phyloP scores from a whole-genome alignment of 2,329 filamentous ascomycete species.

The Chaetomium sp. region DNA sequence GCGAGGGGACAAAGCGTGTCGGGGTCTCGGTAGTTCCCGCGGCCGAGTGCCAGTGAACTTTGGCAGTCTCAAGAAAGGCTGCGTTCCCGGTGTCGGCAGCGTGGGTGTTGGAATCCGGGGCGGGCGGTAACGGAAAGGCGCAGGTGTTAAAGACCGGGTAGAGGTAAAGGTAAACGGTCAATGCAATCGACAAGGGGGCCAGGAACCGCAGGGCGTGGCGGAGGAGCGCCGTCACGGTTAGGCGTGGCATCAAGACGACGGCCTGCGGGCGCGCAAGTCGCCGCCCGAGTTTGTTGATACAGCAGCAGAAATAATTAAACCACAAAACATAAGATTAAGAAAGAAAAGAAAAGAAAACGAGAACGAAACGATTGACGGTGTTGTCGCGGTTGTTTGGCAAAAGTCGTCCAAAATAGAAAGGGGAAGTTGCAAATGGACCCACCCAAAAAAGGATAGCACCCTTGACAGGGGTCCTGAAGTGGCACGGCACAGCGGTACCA shows the following conservation, averaged over 20 bases:
- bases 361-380: slow-evolving; percentile 2
- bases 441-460: too few relatives aligned
- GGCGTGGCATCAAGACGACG: slow-evolving; percentile 44
- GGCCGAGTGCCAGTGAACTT: slow-evolving; percentile 33
- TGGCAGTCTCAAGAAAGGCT: slow-evolving; percentile 35
- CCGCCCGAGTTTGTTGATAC: background rate
- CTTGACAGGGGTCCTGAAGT: too few relatives aligned
- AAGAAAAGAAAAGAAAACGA: slow-evolving; percentile 7
- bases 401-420: background rate
- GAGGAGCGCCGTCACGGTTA: slow-evolving; percentile 40
- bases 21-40: slow-evolving; percentile 23
- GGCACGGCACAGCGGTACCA: too few relatives aligned
- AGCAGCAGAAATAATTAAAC: background rate
- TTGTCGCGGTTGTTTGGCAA: background rate
- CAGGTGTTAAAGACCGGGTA: slow-evolving; percentile 79
- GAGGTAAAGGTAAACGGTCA: slow-evolving; percentile 75
- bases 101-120: slow-evolving; percentile 1
- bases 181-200: slow-evolving; percentile 60
- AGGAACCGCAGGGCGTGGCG: slow-evolving; percentile 51
- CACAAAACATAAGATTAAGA: background rate
- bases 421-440: background rate
- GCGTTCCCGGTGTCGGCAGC: slow-evolving; percentile 15
- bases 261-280: slow-evolving; percentile 22
- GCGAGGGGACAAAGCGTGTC: slow-evolving; percentile 17
- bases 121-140: slow-evolving; percentile 60